These are phyloP conservation scores for Artomyces pyxidatus DNA, from an alignment of 768 basidiomycete genomes.

Conservation along the genomic window DNA sequence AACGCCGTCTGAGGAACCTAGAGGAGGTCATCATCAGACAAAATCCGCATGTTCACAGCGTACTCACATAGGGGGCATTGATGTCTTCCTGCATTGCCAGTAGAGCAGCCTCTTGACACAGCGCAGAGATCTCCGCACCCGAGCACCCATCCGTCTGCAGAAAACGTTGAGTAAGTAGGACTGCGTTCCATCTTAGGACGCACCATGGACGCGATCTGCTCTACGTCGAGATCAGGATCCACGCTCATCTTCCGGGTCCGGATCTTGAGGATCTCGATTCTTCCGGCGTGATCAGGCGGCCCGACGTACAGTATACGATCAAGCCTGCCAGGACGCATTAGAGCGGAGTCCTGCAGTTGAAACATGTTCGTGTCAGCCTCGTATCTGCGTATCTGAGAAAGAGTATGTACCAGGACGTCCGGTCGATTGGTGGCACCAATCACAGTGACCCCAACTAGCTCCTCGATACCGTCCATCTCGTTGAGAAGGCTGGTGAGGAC, in stretches of 20 bases:
- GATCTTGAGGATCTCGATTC: constrained; percentile 82
- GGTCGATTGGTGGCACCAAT: constrained; percentile 96
- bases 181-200: no score
- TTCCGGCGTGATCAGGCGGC: constrained; percentile 72
- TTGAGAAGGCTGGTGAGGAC: constrained; percentile 90
- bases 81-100: constrained; percentile 87
- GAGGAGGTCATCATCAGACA: neutral
- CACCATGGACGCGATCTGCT: constrained; percentile 64
- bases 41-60: neutral
- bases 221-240: constrained; percentile 57
- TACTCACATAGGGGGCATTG: constrained; percentile 61
- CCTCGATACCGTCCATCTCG: constrained; percentile 98
- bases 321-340: constrained; percentile 91
- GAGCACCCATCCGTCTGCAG: constrained; percentile 88
- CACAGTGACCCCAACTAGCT: constrained; percentile 88
- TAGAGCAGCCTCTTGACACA: constrained; percentile 95
- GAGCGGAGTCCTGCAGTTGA: constrained; percentile 72
- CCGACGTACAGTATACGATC: constrained; percentile 94
- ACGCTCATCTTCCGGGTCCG: constrained; percentile 75
- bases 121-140: constrained; percentile 84
- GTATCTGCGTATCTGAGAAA: constrained; percentile 36
- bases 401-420: constrained; percentile 38
- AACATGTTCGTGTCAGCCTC: neutral
- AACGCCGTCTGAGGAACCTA: constrained; percentile 75
- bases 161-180: no score